These are phyloP conservation scores for Cytidiella melzeri DNA, from an alignment of 768 basidiomycete species.

Conservation along the genomic window DNA sequence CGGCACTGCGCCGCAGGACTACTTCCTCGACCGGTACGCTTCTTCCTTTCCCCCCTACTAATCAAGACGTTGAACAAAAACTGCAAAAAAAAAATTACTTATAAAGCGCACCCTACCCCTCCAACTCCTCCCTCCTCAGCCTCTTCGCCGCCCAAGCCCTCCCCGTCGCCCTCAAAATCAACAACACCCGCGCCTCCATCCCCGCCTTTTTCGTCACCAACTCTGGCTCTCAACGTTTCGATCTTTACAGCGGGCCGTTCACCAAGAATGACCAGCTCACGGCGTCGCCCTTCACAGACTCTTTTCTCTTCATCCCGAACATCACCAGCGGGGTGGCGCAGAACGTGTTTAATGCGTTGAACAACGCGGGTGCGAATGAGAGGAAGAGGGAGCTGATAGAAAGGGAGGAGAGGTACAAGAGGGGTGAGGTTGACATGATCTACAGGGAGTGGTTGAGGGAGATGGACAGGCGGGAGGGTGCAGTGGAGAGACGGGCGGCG, in stretches of 20 bases:
- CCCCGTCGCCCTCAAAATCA: slow-evolving; percentile 50
- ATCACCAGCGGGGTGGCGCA: slow-evolving; percentile 46
- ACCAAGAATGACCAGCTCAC: slow-evolving; percentile 79
- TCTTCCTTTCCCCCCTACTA: background rate
- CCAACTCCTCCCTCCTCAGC: slow-evolving; percentile 52
- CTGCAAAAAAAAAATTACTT: background rate
- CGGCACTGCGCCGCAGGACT: slow-evolving; percentile 74
- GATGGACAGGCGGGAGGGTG: slow-evolving; percentile 38
- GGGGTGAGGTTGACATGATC: slow-evolving; percentile 44
- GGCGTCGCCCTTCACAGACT: slow-evolving; percentile 60
- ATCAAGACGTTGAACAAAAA: background rate
- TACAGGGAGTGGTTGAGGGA: slow-evolving; percentile 54
- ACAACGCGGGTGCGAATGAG: slow-evolving; percentile 36
- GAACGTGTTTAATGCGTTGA: slow-evolving; percentile 47
- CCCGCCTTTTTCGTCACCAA: slow-evolving; percentile 63
- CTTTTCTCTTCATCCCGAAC: slow-evolving; percentile 56
- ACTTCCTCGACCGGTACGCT: slow-evolving; percentile 51
- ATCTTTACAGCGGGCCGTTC: slow-evolving; percentile 64
- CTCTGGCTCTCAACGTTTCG: slow-evolving; percentile 59
- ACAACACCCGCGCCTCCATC: slow-evolving; percentile 54
- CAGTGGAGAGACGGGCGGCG: slow-evolving; percentile 36
- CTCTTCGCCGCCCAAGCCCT: slow-evolving; percentile 50
- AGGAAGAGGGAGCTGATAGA: slow-evolving; percentile 31
- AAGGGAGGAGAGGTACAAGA: slow-evolving; percentile 35
- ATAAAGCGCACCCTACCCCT: slow-evolving; percentile 54